These are phyloP conservation scores for Calonectria hawksworthii DNA, from an alignment of 2,329 filamentous ascomycete genomes.

Conservation along the genomic window DNA sequence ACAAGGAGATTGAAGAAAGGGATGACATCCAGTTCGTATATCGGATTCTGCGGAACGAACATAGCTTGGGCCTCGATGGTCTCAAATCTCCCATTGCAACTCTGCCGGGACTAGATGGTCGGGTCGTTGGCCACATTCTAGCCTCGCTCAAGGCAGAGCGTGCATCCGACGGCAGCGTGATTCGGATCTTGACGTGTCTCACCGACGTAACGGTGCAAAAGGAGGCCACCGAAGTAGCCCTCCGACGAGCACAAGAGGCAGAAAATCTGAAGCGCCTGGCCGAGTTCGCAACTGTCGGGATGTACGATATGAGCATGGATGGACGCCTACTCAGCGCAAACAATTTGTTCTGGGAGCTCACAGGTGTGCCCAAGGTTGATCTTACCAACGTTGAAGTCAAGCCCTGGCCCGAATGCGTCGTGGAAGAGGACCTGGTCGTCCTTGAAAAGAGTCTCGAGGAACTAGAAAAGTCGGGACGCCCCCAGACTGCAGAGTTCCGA, in stretches of 20 bases:
- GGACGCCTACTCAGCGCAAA: conserved; percentile 66
- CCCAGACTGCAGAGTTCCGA: conserved; percentile 63
- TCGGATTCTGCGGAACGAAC: conserved; percentile 46
- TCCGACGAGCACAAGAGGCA: conserved; percentile 64
- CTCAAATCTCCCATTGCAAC: conserved; percentile 38
- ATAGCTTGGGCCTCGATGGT: conserved; percentile 4
- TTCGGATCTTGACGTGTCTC: conserved; percentile 63
- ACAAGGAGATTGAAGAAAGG: conserved; percentile 55
- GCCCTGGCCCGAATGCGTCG: conserved; percentile 61
- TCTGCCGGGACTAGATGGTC: conserved; percentile 42
- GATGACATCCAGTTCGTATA: conserved; percentile 63
- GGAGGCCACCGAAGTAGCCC: conserved; percentile 62
- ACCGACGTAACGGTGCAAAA: conserved; percentile 67
- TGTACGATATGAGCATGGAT: conserved; percentile 67
- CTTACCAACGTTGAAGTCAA: conserved; percentile 53
- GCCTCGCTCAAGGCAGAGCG: conserved; percentile 64
- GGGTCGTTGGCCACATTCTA: conserved; percentile 59
- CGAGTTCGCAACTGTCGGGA: conserved; percentile 67
- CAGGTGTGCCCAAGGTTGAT: conserved; percentile 61
- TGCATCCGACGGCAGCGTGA: conserved; percentile 57
- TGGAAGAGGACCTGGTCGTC: conserved; percentile 58
- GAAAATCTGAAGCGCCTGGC: conserved; percentile 68
- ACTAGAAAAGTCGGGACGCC: conserved; percentile 56
- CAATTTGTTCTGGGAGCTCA: conserved; percentile 67
- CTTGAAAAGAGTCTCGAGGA: conserved; percentile 57